Evolutionary conservation across 768 basidiomycete species (phyloP).

Genomic region (Cystobasidium onofrii): DNA sequence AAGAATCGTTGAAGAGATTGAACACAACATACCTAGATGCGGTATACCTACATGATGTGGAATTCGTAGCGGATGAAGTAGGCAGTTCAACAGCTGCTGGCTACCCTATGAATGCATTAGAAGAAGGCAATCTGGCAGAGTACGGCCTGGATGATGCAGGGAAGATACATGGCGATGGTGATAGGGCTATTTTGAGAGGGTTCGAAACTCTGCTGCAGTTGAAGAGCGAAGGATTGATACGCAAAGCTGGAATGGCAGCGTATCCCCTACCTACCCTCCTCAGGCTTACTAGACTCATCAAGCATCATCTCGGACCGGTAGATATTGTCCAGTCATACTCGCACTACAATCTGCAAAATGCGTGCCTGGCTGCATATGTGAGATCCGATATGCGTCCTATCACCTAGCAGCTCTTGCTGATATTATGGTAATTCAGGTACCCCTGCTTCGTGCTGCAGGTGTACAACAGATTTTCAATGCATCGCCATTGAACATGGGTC

Average conservation of each 20-base stretch:
- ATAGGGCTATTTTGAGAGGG: constrained; percentile 63
- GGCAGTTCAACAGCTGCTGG: constrained; percentile 13
- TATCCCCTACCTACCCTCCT: constrained; percentile 76
- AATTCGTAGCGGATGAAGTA: constrained; percentile 56
- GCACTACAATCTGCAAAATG: constrained; percentile 54
- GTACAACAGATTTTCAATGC: constrained; percentile 65
- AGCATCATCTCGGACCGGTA: constrained; percentile 59
- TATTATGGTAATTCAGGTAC: constrained; percentile 47
- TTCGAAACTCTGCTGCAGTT: constrained; percentile 59
- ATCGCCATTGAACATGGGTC: constrained; percentile 76
- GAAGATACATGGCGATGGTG: constrained; percentile 59
- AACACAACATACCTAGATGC: constrained; percentile 67
- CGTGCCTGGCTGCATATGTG: constrained; percentile 34
- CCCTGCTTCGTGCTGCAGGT: constrained; percentile 47
- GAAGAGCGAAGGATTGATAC: constrained; percentile 64
- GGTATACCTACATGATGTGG: constrained; percentile 72
- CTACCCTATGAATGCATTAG: constrained; percentile 18
- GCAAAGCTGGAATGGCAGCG: constrained; percentile 68
- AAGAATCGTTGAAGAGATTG: constrained; percentile 60
- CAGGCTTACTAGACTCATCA: constrained; percentile 66
- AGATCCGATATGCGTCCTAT: no score
- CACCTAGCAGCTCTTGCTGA: constrained; percentile 46
- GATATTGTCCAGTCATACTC: constrained; percentile 74
- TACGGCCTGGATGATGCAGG: constrained; percentile 67
- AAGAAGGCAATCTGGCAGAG: constrained; percentile 50